A percentile compares a stretch with the other conserved stretches of the same genome.
phyloP scores from a whole-genome alignment of 1,284 basidiomycete species.

The Irpex sp. region DNA sequence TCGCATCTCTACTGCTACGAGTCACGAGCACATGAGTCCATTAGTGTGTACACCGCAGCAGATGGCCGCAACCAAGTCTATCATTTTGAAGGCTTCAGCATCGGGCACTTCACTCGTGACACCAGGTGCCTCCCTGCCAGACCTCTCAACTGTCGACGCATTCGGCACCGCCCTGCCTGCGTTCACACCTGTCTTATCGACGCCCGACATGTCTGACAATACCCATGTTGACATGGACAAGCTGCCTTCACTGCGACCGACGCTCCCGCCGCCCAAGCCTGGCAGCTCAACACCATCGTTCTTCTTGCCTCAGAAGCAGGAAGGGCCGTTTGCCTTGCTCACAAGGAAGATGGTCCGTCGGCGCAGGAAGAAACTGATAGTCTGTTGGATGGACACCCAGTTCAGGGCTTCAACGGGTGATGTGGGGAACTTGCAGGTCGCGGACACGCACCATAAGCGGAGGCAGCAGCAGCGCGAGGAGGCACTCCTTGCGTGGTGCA shows the following conservation, averaged over 20 bases:
- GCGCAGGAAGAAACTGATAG: slow-evolving; percentile 26
- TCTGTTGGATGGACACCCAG: slow-evolving; percentile 9
- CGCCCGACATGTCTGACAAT: slow-evolving; percentile 14
- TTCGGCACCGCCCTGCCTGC: slow-evolving; percentile 12
- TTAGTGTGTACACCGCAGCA: slow-evolving; percentile 7
- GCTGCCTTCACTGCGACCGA: slow-evolving; percentile 18
- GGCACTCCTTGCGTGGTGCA: slow-evolving; percentile 24
- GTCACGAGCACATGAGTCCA: slow-evolving; percentile 2
- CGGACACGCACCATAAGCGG: too few species aligned
- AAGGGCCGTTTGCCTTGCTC: slow-evolving; percentile 16
- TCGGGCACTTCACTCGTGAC: slow-evolving; percentile 17
- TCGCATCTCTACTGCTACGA: slow-evolving; percentile 13
- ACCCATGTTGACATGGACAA: slow-evolving; percentile 9
- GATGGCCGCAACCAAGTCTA: slow-evolving; percentile 2
- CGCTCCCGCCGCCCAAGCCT: slow-evolving; percentile 24
- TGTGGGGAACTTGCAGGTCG: too few species aligned
- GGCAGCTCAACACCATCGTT: slow-evolving; percentile 23
- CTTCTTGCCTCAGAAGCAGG: slow-evolving; percentile 19
- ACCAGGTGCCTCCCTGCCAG: slow-evolving; percentile 16
- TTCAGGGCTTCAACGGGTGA: too few species aligned
- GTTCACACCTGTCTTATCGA: slow-evolving; percentile 17
- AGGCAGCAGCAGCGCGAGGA: slow-evolving; percentile 8
- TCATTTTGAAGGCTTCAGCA: slow-evolving; percentile 16
- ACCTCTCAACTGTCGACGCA: slow-evolving; percentile 9
- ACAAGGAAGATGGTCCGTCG: slow-evolving; percentile 14